These are phyloP conservation scores for Penicillium sp. DNA, from an alignment of 2,329 filamentous ascomycete genomes.

Conservation along the genomic window DNA sequence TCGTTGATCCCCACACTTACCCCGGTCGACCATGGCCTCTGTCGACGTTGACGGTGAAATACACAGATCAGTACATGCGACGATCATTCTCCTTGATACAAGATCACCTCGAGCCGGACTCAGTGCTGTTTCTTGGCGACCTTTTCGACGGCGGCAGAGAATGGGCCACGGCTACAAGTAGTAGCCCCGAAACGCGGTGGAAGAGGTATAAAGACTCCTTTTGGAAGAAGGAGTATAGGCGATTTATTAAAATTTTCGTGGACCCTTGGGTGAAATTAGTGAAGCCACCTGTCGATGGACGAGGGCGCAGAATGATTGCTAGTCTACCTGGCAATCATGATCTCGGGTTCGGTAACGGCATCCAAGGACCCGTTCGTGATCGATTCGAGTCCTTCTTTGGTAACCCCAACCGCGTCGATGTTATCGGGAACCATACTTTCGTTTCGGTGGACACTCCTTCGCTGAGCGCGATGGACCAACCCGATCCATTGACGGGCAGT, in stretches of 20 bases:
- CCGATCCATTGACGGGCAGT: constrained; percentile 48
- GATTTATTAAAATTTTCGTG: constrained; percentile 85
- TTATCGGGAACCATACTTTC: constrained; percentile 92
- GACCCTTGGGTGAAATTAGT: constrained; percentile 62
- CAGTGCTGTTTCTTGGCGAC: constrained; percentile 86
- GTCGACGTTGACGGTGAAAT: constrained; percentile 62
- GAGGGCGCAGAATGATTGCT: constrained; percentile 73
- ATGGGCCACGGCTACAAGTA: constrained; percentile 71
- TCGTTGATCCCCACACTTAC: constrained; percentile 94
- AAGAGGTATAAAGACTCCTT: constrained; percentile 74
- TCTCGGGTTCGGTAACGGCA: constrained; percentile 80
- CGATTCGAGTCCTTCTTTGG: constrained; percentile 88
- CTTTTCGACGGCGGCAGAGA: constrained; percentile 94
- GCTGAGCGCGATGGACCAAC: constrained; percentile 68
- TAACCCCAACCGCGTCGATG: constrained; percentile 82
- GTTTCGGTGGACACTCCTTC: constrained; percentile 89
- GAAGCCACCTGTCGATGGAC: constrained; percentile 55
- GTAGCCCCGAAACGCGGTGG: constrained; percentile 64
- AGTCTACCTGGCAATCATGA: constrained; percentile 95
- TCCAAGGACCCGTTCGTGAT: constrained; percentile 75
- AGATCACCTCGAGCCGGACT: constrained; percentile 73
- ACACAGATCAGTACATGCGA: constrained; percentile 88
- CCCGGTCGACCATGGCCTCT: constrained; percentile 75
- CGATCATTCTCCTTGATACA: constrained; percentile 80
- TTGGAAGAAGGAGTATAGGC: constrained; percentile 81